phyloP scores from a whole-genome alignment of 805 yeast species.

The Ogataea philodendri region DNA sequence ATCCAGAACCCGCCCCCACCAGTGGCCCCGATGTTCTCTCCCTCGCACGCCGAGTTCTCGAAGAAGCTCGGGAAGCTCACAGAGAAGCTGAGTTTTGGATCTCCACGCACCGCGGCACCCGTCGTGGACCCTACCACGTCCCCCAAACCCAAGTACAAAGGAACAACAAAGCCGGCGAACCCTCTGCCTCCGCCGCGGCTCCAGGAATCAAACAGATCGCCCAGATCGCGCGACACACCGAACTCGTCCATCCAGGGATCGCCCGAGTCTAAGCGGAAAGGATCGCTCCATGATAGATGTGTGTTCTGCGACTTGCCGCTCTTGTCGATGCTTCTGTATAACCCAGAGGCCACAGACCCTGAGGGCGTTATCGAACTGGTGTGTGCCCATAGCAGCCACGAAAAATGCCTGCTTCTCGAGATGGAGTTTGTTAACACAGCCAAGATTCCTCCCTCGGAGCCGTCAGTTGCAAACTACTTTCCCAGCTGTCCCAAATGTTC shows the following conservation, averaged over 20 bases:
- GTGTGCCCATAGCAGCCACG: conserved; percentile 59
- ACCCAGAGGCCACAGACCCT: conserved; percentile 32
- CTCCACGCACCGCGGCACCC: conserved; percentile 12
- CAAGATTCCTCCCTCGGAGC: conserved; percentile 3
- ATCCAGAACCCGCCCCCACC: conserved; percentile 25
- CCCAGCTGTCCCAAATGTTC: conserved; percentile 30
- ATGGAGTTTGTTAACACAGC: conserved; percentile 29
- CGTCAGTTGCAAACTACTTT: conserved; percentile 17
- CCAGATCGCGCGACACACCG: conserved; percentile 2
- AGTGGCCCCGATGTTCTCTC: background rate
- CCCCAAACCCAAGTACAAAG: conserved; percentile 1
- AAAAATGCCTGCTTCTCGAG: conserved; percentile 50
- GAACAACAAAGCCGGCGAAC: background rate
- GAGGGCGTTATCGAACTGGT: conserved; percentile 44
- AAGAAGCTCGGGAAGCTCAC: conserved; percentile 26
- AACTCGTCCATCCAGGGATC: conserved; percentile 5
- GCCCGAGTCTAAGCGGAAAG: conserved; percentile 8
- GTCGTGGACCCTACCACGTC: too few relatives aligned
- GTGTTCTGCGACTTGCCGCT: conserved; percentile 51
- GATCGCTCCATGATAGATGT: conserved; percentile 15
- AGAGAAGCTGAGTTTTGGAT: conserved; percentile 21
- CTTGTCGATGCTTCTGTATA: conserved; percentile 38
- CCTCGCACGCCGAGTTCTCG: conserved; percentile 7
- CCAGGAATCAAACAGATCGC: background rate
- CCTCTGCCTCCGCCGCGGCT: conserved; percentile 1